Evolutionary conservation across 2,329 filamentous ascomycete genomes (phyloP), one percentile per base, ranked within the genome.

Genomic region (Mycosphaerella arachidis): DNA sequence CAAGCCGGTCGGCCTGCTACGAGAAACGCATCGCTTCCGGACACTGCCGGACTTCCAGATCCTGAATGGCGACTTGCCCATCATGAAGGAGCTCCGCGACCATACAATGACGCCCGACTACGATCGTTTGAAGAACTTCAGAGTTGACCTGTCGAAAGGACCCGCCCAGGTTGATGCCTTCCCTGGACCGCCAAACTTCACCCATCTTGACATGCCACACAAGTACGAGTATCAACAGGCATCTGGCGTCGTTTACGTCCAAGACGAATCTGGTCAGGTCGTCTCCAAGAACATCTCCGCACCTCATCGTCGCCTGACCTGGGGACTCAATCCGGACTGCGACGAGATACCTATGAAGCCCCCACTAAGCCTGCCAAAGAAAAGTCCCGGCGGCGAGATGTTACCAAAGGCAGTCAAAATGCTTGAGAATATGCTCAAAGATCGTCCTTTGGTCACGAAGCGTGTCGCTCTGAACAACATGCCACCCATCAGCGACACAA

Each of bases 171-270:
- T 95, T 48, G 83, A 93, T 43, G 55, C 60, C 10, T 70, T 66
- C 51, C 72, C 59, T 56, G 65, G 55, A 31, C 71, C 68, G 57
- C 73, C 66, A 58, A 67, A 50, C 24, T 71, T 71, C 57, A 66
- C 71, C 56, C 63, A 64, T 18, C 65, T 60, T 48, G 66, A 66
- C 31, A 69, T 71, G 58, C 70, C 71, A 9, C 68, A 71, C 55
- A 68, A 84, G 69, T 90, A 87, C 74, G 86, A 86, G 63, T 97
- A 95, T 75, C 87, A 89, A 40, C 93, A 97, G 75, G 96, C 96
- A 63, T 85, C 89, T 0, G 88, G 88, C 56, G 88, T 92, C 29
- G 86, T 86, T 56, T 86, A 85, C 60, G 76, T 79, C 4, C 73
- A 82, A 48, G 82, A 86, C 56, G 81, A 79, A 67, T 63, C 76